Conservation (phyloP, 2,329 filamentous ascomycete species). For the Penicillium corylophilum region DNA sequence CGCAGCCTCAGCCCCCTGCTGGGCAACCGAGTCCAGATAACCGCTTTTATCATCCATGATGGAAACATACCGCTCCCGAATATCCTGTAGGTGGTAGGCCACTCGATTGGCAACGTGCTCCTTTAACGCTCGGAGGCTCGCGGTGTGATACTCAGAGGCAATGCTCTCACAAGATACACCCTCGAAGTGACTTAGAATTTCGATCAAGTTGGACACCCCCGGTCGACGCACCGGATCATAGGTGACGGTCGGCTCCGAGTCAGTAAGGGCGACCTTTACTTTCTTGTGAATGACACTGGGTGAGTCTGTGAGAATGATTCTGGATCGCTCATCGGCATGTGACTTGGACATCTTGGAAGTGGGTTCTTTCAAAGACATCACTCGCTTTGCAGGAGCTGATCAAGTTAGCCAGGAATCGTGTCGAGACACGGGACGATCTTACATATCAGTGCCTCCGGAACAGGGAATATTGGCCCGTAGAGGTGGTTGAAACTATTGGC, state of each 20-base stretch:
- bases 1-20: constrained; percentile 32
- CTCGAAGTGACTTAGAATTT: constrained; percentile 72
- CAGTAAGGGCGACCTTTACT: constrained; percentile 72
- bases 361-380: constrained; percentile 86
- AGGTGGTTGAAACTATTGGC: constrained; percentile 82
- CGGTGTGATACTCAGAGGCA: constrained; percentile 44
- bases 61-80: constrained; percentile 36
- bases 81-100: constrained; percentile 27
- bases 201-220: constrained; percentile 82
- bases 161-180: constrained; percentile 44
- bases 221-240: constrained; percentile 72
- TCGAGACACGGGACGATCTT: constrained; percentile 23
- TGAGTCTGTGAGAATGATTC: constrained; percentile 78
- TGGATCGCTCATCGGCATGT: constrained; percentile 65
- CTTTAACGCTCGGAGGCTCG: constrained; percentile 62
- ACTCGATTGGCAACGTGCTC: constrained; percentile 56
- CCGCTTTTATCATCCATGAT: constrained; percentile 29
- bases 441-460: constrained; percentile 73
- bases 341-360: constrained; percentile 94
- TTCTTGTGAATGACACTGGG: constrained; percentile 65
- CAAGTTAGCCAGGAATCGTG: constrained; percentile 4
- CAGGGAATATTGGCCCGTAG: constrained; percentile 63
- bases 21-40: constrained; percentile 32
- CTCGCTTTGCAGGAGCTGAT: constrained; percentile 71
- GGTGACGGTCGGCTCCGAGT: constrained; percentile 64